These are phyloP conservation scores for Flagelloscypha sp. DNA, from an alignment of 768 basidiomycete genomes.

Conservation along the genomic window DNA sequence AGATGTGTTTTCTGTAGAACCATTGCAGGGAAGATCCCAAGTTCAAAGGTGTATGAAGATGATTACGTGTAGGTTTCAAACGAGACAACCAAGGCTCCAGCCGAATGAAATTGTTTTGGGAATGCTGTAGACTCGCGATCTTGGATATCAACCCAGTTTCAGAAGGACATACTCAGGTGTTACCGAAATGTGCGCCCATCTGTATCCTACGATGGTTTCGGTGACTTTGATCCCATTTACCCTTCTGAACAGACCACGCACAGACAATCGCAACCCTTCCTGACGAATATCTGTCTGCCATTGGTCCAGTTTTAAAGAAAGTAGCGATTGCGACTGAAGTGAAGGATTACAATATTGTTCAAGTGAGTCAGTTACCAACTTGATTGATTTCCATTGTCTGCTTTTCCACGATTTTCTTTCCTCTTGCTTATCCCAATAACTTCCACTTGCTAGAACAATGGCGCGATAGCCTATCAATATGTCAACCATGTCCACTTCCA, in stretches of 20 bases:
- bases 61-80: conserved; percentile 22
- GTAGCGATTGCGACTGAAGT: conserved; percentile 38
- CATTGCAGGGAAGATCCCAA: conserved; percentile 25
- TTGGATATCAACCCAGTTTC: conserved; percentile 36
- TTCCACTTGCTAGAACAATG: conserved; percentile 40
- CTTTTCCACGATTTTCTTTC: background rate
- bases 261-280: conserved; percentile 50
- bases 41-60: conserved; percentile 30
- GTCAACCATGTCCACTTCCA: conserved; percentile 44
- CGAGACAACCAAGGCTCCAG: background rate
- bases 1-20: conserved; percentile 27
- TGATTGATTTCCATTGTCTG: too few species aligned
- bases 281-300: conserved; percentile 47
- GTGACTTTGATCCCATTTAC: background rate
- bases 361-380: too few species aligned
- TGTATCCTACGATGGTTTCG: background rate
- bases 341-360: conserved; percentile 51
- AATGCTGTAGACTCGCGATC: conserved; percentile 26
- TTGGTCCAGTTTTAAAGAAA: conserved; percentile 48
- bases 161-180: conserved; percentile 37
- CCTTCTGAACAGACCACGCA: conserved; percentile 47
- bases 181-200: conserved; percentile 31
- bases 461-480: conserved; percentile 48
- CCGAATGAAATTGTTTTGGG: background rate
- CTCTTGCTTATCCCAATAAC: background rate